Evolutionary conservation across 208 protist species (phyloP).

Genomic region (Borovskyia barvae): DNA sequence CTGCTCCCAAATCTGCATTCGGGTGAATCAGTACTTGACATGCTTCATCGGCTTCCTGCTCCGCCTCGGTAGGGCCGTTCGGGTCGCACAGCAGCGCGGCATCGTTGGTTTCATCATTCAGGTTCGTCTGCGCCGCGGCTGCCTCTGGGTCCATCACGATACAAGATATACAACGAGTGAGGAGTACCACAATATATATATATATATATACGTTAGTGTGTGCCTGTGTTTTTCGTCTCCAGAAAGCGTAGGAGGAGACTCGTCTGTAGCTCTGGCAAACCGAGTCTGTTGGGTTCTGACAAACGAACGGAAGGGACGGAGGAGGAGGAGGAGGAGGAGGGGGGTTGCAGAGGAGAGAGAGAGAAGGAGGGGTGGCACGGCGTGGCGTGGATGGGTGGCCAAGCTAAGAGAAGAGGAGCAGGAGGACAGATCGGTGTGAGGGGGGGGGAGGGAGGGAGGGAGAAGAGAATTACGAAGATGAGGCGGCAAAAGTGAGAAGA

Average conservation of each 20-base stretch:
- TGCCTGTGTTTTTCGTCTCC: no score
- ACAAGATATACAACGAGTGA: no score
- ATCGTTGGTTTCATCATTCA: conserved; percentile 13
- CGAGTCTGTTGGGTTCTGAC: no score
- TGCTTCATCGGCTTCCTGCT: conserved; percentile 25
- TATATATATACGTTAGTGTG: background rate
- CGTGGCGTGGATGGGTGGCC: no score
- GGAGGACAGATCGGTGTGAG: background rate
- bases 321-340: background rate
- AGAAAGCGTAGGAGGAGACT: no score
- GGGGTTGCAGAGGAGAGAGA: background rate
- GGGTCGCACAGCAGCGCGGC: conserved; percentile 23
- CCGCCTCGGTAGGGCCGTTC: conserved; percentile 6
- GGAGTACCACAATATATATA: no score
- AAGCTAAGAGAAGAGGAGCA: no score
- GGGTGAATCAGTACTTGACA: conserved; percentile 29
- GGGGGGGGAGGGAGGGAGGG: background rate
- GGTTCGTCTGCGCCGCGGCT: conserved; percentile 6
- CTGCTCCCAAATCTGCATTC: conserved; percentile 27
- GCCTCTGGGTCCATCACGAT: conserved; percentile 20
- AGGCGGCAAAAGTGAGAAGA: background rate
- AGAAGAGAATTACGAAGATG: background rate
- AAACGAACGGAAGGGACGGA: no score
- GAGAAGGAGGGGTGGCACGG: no score
- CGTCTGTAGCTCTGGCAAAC: no score